Evolutionary conservation across 257 asterid genomes (phyloP), one percentile per base, ranked within the genome.

Genomic region (Misopates orontium): DNA sequence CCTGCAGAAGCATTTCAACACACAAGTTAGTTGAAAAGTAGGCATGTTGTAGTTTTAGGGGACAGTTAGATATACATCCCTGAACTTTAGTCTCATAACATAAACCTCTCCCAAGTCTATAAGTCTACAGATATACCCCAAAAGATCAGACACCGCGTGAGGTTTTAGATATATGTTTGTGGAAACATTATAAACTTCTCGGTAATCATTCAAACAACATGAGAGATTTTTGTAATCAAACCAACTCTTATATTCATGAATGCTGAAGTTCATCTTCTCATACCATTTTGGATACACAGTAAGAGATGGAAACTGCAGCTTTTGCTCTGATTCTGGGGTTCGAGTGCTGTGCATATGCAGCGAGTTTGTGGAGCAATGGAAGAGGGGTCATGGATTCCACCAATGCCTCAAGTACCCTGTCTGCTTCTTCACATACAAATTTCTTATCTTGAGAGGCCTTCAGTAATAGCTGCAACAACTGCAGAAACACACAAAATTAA

Each of bases 361-460:
- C 40, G 21, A 94, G 95, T 81, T 80, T 86, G 8, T 68, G 80
- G 62, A 94, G 97, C 83, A 90, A 31, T 25, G 87, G 75, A 18
- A 90, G 90, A 51, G 99, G 93, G 41, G 87, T 71, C 78, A 82
- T 75, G 53, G 84, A 77, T 51, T 84, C 90, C 60, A 85, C 91
- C 96, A 94, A 78, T 67, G 70, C 70, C 68, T 75, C 71, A 39
- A 88, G 73, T 52, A 95, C 77, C 75, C 41, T 90, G 56, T 83
- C 88, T 64, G 99, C 99, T 77, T 94, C 97, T 67, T 94, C 99
- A 77, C 99, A 94, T 1, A 94, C 99, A 78, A 94, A 94, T 59
- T 88, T 94, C 80, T 94, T 94, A 21, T 90, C 99, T 72, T 94
- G 99, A 40, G 91, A 84, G 60, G 96, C 92, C 78, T 94, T 94